A percentile compares a stretch with the other conserved stretches of the same genome.
These are phyloP conservation scores for Penicillium sp. DNA, from an alignment of 2,329 filamentous ascomycete genomes.

Conservation along the genomic window DNA sequence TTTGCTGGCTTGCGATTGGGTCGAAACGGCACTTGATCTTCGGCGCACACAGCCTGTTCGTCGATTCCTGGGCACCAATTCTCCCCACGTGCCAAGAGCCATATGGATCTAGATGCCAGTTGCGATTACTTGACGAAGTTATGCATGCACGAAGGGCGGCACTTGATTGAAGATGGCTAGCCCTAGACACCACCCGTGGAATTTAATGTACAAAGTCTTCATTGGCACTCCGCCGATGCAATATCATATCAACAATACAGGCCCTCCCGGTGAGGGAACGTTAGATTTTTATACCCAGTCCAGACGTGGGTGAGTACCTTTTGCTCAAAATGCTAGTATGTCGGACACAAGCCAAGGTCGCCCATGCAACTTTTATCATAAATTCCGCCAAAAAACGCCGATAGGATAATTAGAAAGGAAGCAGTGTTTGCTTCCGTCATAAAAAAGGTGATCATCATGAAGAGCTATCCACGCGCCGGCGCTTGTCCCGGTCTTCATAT, in stretches of 20 bases:
- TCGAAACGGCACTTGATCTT: background rate
- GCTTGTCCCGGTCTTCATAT: slow-evolving; percentile 47
- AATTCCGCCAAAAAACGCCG: slow-evolving; percentile 26
- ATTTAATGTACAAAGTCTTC: slow-evolving; percentile 15
- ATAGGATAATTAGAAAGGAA: slow-evolving; percentile 15
- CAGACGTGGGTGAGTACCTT: slow-evolving; percentile 6
- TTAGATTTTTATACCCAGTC: slow-evolving; percentile 8
- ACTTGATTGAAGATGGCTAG: background rate
- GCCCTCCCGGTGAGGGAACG: slow-evolving; percentile 25
- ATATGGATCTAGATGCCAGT: background rate
- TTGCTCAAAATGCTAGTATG: slow-evolving; percentile 23
- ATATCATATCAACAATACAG: slow-evolving; percentile 15
- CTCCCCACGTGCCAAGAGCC: background rate
- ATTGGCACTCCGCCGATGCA: slow-evolving; percentile 8
- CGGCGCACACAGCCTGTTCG: background rate
- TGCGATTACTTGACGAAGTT: slow-evolving; percentile 7
- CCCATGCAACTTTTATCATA: slow-evolving; percentile 21
- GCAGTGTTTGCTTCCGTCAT: slow-evolving; percentile 3
- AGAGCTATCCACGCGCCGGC: slow-evolving; percentile 40
- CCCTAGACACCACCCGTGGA: background rate
- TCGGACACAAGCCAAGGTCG: slow-evolving; percentile 7
- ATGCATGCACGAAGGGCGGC: slow-evolving; percentile 4
- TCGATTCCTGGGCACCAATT: background rate
- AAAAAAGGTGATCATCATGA: slow-evolving; percentile 23
- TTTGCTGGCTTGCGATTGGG: background rate